Percentiles rank a stretch among this genome's conserved stretches.
Conservation (phyloP, 139 green algal genomes). For the Diplosphaera chodatii region DNA sequence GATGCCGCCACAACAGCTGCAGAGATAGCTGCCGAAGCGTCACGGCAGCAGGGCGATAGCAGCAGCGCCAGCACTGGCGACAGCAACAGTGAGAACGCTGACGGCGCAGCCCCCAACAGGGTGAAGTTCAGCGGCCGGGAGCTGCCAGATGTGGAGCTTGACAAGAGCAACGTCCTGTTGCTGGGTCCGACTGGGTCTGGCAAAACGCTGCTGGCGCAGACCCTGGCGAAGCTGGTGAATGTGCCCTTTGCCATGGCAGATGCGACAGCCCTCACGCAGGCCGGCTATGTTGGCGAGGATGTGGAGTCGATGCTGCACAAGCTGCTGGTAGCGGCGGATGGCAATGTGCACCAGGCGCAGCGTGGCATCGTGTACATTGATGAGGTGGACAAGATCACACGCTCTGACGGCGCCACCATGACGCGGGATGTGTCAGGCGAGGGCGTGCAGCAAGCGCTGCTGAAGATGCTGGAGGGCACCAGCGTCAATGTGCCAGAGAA, state of each 20-base stretch:
- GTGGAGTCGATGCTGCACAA: constrained; percentile 95
- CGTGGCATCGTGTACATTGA: constrained; percentile 94
- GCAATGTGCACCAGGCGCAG: constrained; percentile 68
- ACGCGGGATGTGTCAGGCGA: constrained; percentile 90
- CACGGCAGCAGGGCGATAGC: too few species aligned
- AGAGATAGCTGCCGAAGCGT: neutral
- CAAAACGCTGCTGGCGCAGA: constrained; percentile 93
- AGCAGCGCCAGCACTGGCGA: too few species aligned
- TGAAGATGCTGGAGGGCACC: constrained; percentile 89
- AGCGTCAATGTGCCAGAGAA: constrained; percentile 95
- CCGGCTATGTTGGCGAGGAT: constrained; percentile 96
- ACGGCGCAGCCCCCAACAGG: neutral
- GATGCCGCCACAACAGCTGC: constrained; percentile 1
- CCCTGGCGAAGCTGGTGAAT: constrained; percentile 77
- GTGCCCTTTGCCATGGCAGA: constrained; percentile 95
- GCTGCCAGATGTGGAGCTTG: constrained; percentile 70
- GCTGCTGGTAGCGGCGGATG: constrained; percentile 74
- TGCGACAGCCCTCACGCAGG: constrained; percentile 93
- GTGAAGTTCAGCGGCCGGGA: neutral
- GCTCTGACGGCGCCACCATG: constrained; percentile 65
- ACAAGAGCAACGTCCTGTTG: constrained; percentile 95
- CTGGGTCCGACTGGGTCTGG: constrained; percentile 82
- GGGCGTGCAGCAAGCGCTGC: constrained; percentile 90
- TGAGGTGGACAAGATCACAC: constrained; percentile 94
- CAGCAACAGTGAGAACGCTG: neutral